These are phyloP conservation scores for Citrullus colocynthis DNA, from an alignment of 306 rosid genomes.

Conservation along the genomic window DNA sequence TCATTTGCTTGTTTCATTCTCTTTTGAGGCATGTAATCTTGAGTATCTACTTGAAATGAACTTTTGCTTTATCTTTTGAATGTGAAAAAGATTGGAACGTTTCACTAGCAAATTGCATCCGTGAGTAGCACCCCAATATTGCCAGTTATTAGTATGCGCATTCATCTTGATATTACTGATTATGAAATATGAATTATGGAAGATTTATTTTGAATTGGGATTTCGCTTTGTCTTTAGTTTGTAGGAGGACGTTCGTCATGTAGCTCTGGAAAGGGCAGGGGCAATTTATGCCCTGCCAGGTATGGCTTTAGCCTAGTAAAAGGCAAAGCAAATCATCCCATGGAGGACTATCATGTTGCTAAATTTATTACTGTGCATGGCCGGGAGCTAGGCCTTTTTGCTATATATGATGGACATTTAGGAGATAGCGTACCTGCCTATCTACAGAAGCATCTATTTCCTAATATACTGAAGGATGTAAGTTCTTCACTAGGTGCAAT, in stretches of 20 bases:
- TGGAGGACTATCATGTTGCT: slow-evolving; percentile 85
- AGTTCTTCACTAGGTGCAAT: slow-evolving; percentile 19
- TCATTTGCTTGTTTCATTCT: neutral
- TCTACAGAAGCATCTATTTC: slow-evolving; percentile 62
- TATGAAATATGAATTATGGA: neutral
- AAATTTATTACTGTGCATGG: slow-evolving; percentile 36
- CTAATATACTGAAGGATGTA: slow-evolving; percentile 73
- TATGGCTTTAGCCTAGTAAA: slow-evolving; percentile 77
- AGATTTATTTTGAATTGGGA: neutral
- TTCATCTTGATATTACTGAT: neutral
- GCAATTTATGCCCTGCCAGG: slow-evolving; percentile 43
- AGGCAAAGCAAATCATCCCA: slow-evolving; percentile 87
- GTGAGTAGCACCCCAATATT: neutral
- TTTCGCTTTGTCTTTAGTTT: slow-evolving; percentile 27
- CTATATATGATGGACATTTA: slow-evolving; percentile 77
- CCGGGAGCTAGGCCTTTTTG: slow-evolving; percentile 73
- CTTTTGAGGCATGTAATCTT: neutral
- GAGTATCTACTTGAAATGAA: neutral
- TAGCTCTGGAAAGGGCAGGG: slow-evolving; percentile 74
- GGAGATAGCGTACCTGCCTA: slow-evolving; percentile 78
- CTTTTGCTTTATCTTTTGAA: neutral
- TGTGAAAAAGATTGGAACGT: neutral
- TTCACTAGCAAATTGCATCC: neutral
- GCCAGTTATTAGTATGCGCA: neutral
- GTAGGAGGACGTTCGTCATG: slow-evolving; percentile 59